Conservation (phyloP, 306 rosid genomes). For the Glycine tomentella region DNA sequence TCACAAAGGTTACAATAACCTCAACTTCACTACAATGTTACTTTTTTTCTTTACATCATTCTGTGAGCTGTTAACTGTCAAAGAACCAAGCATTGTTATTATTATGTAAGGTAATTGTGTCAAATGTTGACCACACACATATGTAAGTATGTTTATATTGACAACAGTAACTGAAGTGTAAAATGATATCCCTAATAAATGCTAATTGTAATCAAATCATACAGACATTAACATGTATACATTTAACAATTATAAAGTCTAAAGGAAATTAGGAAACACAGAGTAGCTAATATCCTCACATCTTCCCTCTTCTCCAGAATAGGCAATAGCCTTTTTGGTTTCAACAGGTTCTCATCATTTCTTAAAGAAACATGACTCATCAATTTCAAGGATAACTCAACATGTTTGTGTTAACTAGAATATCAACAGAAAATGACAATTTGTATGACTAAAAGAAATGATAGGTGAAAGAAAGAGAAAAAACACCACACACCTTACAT, state of each 20-base stretch:
- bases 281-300: neutral
- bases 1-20: neutral
- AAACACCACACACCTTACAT: conserved; percentile 60
- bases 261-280: neutral
- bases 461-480: conserved; percentile 27
- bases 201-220: neutral
- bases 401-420: too few species aligned
- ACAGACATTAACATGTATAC: neutral
- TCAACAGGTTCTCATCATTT: neutral
- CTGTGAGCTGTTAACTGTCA: neutral
- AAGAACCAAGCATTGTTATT: conserved; percentile 20
- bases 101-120: neutral
- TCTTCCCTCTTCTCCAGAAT: conserved; percentile 21
- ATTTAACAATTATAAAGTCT: neutral
- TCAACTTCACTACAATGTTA: neutral
- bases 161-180: neutral
- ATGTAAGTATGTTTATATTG: neutral
- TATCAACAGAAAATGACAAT: neutral
- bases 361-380: conserved; percentile 17
- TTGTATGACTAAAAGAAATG: conserved; percentile 25
- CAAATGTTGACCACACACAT: neutral
- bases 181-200: too few species aligned
- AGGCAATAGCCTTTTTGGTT: neutral
- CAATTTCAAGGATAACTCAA: conserved; percentile 19
- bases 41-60: neutral